Evolutionary conservation across 441 rosid genomes (phyloP).

Genomic region (Brassica balearica): DNA sequence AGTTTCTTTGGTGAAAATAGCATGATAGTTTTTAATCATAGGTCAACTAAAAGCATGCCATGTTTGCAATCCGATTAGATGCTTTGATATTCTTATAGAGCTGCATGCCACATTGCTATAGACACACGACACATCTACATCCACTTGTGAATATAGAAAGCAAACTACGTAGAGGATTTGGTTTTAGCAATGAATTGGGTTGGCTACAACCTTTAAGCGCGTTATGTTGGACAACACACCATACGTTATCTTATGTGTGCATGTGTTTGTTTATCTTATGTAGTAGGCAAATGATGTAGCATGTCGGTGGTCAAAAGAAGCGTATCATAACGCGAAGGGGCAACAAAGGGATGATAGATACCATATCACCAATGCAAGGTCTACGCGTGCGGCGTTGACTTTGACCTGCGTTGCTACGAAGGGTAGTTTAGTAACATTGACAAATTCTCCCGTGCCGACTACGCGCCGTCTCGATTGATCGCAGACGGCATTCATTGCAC

Average conservation of each 20-base stretch:
- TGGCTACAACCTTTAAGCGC: neutral
- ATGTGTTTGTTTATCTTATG: no score
- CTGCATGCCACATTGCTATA: neutral
- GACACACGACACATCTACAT: neutral
- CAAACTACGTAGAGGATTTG: neutral
- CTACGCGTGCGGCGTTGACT: neutral
- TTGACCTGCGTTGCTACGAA: neutral
- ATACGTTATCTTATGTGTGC: no score
- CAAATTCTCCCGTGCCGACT: neutral
- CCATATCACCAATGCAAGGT: neutral
- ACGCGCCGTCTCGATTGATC: conserved; percentile 28
- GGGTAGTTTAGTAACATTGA: neutral
- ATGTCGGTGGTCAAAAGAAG: no score
- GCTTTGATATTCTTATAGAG: no score
- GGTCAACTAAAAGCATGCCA: no score
- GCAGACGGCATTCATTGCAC: conserved; percentile 13
- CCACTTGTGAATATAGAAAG: conserved; percentile 5
- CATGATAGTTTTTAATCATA: no score
- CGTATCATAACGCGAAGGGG: no score
- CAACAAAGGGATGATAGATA: no score
- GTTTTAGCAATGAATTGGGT: conserved; percentile 4
- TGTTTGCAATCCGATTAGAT: no score
- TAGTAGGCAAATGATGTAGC: no score
- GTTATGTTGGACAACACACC: no score
- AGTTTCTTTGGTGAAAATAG: no score